These are phyloP conservation scores for Neofusicoccum cordaticola DNA, from an alignment of 2,329 filamentous ascomycete species.

Conservation along the genomic window DNA sequence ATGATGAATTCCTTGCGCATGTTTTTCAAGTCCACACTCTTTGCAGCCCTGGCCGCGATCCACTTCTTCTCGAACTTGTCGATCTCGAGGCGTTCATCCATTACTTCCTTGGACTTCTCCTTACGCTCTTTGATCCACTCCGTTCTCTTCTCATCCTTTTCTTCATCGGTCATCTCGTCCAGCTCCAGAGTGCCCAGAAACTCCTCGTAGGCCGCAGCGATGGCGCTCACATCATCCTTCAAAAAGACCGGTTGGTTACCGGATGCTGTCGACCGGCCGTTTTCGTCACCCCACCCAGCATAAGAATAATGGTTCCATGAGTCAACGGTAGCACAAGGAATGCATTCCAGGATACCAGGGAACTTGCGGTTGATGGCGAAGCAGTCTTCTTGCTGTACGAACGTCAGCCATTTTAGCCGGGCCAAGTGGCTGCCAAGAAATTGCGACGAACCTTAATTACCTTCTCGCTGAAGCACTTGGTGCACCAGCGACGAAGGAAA, in stretches of 20 bases:
- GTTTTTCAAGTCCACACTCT: slow-evolving; percentile 32
- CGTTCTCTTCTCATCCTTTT: slow-evolving; percentile 27
- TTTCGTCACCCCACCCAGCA: slow-evolving; percentile 33
- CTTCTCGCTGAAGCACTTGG: slow-evolving; percentile 35
- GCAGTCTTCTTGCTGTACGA: slow-evolving; percentile 30
- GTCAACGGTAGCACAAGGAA: slow-evolving; percentile 35
- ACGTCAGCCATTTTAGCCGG: background rate
- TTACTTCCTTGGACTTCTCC: slow-evolving; percentile 1
- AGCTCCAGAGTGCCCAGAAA: background rate
- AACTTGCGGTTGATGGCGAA: slow-evolving; percentile 24
- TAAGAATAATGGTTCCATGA: slow-evolving; percentile 39
- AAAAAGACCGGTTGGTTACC: slow-evolving; percentile 15
- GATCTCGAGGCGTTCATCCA: slow-evolving; percentile 34
- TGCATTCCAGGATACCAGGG: slow-evolving; percentile 26
- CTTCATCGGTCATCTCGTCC: background rate
- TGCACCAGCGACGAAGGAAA: slow-evolving; percentile 43
- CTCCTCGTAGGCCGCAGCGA: slow-evolving; percentile 2
- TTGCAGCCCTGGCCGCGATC: slow-evolving; percentile 28
- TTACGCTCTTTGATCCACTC: slow-evolving; percentile 21
- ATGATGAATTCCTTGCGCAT: slow-evolving; percentile 36
- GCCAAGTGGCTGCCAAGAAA: slow-evolving; percentile 10
- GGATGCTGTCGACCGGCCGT: slow-evolving; percentile 30
- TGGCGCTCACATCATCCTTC: slow-evolving; percentile 11
- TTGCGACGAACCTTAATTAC: slow-evolving; percentile 22
- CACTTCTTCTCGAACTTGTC: slow-evolving; percentile 36